phyloP scores from a whole-genome alignment of 257 asterid genomes.

The Salvia hispanica region DNA sequence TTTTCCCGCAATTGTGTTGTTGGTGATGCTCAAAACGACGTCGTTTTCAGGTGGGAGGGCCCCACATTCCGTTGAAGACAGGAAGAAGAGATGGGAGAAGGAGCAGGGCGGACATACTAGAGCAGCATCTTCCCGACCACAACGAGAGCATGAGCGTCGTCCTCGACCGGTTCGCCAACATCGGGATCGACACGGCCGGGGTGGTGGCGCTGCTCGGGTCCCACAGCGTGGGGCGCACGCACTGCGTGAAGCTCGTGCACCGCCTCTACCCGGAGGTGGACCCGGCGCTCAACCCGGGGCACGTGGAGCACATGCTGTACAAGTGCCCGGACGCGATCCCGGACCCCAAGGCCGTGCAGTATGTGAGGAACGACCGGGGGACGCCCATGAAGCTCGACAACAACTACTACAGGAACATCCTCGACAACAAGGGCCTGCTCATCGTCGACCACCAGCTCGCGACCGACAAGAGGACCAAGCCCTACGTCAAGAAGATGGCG shows the following conservation, averaged over 20 bases:
- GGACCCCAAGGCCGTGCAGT: slow-evolving; percentile 97
- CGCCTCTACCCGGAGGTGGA: slow-evolving; percentile 94
- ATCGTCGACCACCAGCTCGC: slow-evolving; percentile 85
- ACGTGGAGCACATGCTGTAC: slow-evolving; percentile 88
- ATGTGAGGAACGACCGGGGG: slow-evolving; percentile 93
- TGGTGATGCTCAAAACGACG: too few relatives aligned
- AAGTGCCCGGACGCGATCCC: slow-evolving; percentile 94
- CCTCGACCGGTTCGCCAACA: slow-evolving; percentile 70
- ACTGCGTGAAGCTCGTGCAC: slow-evolving; percentile 93
- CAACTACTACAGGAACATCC: slow-evolving; percentile 81
- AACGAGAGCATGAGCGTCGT: slow-evolving; percentile 86
- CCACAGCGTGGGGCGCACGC: slow-evolving; percentile 96
- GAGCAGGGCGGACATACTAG: slow-evolving; percentile 81
- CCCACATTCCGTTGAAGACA: slow-evolving; percentile 77
- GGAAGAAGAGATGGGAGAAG: slow-evolving; percentile 95
- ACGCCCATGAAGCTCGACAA: slow-evolving; percentile 94
- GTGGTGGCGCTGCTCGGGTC: slow-evolving; percentile 90
- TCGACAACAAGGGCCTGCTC: slow-evolving; percentile 83
- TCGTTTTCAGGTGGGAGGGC: slow-evolving; percentile 75
- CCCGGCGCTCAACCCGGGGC: slow-evolving; percentile 74
- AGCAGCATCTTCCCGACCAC: slow-evolving; percentile 89
- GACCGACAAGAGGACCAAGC: slow-evolving; percentile 72
- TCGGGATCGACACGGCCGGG: slow-evolving; percentile 79
- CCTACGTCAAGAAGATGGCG: slow-evolving; percentile 89
- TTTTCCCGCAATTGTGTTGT: too few relatives aligned